Evolutionary conservation across 352 stramenopile species (phyloP).

Genomic region (Globisporangium orthogonon): DNA sequence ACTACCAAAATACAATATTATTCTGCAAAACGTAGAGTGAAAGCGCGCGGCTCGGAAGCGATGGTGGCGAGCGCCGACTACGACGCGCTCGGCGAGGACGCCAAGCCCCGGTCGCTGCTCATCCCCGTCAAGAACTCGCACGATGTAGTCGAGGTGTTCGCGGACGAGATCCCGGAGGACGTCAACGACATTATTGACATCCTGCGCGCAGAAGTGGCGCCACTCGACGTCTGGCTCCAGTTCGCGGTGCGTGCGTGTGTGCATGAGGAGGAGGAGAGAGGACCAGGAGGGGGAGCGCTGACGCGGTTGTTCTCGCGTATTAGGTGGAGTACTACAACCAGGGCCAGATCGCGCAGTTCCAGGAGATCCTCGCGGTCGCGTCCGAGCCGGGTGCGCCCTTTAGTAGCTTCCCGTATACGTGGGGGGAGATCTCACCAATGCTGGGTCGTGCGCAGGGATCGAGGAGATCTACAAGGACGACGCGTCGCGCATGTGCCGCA

Average conservation of each 20-base stretch:
- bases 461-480: slow-evolving; percentile 88
- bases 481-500: slow-evolving; percentile 73
- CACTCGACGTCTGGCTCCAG: slow-evolving; percentile 88
- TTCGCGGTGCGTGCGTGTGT: slow-evolving; percentile 60
- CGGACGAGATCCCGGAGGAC: slow-evolving; percentile 86
- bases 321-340: slow-evolving; percentile 89
- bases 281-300: neutral
- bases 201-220: slow-evolving; percentile 85
- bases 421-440: neutral
- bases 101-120: slow-evolving; percentile 64
- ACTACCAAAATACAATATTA: too few species aligned
- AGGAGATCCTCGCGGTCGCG: slow-evolving; percentile 79
- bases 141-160: slow-evolving; percentile 87
- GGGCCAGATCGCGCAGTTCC: slow-evolving; percentile 68
- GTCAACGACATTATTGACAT: slow-evolving; percentile 92
- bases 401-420: too few species aligned
- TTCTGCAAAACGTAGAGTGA: too few species aligned
- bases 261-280: too few species aligned
- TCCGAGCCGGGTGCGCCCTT: slow-evolving; percentile 47
- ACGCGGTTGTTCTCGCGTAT: neutral
- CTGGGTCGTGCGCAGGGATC: slow-evolving; percentile 25
- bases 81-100: slow-evolving; percentile 21
- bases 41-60: neutral
- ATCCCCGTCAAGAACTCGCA: slow-evolving; percentile 90
- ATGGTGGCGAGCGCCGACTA: neutral